phyloP scores from a whole-genome alignment of 345 rosid genomes.

The Lumnitzera littorea region DNA sequence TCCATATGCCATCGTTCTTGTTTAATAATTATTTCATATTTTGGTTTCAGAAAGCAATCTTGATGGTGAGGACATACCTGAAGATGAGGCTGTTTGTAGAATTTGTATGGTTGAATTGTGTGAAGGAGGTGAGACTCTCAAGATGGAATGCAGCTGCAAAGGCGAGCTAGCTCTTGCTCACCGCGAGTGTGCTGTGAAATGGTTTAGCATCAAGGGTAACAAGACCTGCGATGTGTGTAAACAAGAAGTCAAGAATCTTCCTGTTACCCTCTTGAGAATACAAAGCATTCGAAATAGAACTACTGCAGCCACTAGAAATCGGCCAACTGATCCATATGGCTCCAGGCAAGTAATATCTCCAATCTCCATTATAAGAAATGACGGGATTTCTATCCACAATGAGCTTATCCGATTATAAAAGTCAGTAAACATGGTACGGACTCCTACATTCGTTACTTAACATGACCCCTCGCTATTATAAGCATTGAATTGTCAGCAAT shows the following conservation, averaged over 20 bases:
- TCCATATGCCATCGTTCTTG: not conserved
- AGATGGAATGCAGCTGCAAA: constrained; percentile 99
- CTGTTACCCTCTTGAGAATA: constrained; percentile 72
- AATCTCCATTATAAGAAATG: not conserved
- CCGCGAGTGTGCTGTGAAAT: constrained; percentile 86
- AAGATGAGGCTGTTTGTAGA: constrained; percentile 94
- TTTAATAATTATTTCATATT: constrained; percentile 7
- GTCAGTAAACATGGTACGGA: too few species aligned
- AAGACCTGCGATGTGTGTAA: constrained; percentile 88
- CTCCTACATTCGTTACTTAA: too few species aligned
- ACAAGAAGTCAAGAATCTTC: constrained; percentile 79
- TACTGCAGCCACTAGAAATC: constrained; percentile 22
- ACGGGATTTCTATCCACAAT: too few species aligned
- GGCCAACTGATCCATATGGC: constrained; percentile 25
- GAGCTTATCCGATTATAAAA: too few species aligned
- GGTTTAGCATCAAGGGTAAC: constrained; percentile 94
- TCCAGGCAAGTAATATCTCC: constrained; percentile 31
- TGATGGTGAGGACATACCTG: constrained; percentile 83
- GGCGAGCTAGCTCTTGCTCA: constrained; percentile 96
- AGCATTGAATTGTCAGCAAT: too few species aligned
- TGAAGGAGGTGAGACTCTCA: constrained; percentile 93
- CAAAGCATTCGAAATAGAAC: constrained; percentile 40
- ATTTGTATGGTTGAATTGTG: constrained; percentile 82
- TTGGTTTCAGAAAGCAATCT: constrained; percentile 38
- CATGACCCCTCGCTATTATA: too few species aligned